Conservation (phyloP, 148 eudicot species). For the Pouteria glomerata region DNA sequence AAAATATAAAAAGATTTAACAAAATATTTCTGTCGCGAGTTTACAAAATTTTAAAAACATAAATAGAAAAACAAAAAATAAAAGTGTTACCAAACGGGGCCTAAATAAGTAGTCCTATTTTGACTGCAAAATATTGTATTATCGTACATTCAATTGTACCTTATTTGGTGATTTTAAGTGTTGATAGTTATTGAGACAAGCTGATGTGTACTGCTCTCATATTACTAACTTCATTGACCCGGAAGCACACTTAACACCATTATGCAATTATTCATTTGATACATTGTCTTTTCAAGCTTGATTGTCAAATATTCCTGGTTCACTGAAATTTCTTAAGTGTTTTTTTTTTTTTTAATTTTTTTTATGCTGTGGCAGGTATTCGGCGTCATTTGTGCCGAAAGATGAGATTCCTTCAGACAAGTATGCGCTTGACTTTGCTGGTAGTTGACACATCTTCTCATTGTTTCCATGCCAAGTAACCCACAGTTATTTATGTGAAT, state of each 20-base stretch:
- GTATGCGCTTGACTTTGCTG: conserved; percentile 78
- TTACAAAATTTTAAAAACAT: too few species aligned
- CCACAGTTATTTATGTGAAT: not conserved
- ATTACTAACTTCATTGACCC: not conserved
- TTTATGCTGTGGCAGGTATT: conserved; percentile 49
- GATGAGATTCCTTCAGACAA: conserved; percentile 63
- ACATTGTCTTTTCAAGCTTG: not conserved
- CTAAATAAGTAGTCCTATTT: too few species aligned
- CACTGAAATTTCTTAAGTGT: conserved; percentile 3
- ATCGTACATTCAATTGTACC: not conserved
- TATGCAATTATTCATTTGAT: not conserved
- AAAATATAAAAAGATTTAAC: too few species aligned
- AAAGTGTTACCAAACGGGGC: too few species aligned
- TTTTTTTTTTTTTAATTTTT: not conserved
- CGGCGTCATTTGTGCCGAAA: conserved; percentile 68
- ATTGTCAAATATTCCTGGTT: not conserved
- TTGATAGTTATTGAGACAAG: not conserved
- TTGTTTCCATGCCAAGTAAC: not conserved
- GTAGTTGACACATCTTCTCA: conserved; percentile 31
- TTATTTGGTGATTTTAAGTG: not conserved
- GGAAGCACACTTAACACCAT: not conserved
- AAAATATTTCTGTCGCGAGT: too few species aligned
- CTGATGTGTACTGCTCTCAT: not conserved
- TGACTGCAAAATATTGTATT: not conserved
- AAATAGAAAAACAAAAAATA: too few species aligned